phyloP scores from a whole-genome alignment of 139 green algal species.

The Ulvella scutata region DNA sequence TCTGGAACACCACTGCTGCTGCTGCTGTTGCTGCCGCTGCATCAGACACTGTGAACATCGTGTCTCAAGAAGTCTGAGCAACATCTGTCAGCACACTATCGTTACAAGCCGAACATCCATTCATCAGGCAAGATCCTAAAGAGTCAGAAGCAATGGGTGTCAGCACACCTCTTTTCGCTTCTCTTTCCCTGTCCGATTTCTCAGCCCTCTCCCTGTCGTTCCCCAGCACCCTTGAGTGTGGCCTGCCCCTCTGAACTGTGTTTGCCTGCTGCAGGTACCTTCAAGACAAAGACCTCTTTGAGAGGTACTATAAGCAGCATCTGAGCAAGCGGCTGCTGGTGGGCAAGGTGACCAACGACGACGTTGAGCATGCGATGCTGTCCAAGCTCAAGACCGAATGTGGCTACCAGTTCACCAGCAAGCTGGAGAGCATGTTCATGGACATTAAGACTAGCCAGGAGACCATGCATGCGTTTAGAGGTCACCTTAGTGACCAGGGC shows the following conservation, averaged over 20 bases:
- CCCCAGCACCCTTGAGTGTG: no score
- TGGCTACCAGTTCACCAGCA: conserved; percentile 95
- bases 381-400: conserved; percentile 97
- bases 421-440: conserved; percentile 98
- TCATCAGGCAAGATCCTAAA: no score
- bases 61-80: no score
- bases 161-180: no score
- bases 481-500: conserved; percentile 16
- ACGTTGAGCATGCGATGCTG: conserved; percentile 82
- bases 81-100: no score
- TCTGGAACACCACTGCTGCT: no score
- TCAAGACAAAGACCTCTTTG: conserved; percentile 98
- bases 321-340: conserved; percentile 85
- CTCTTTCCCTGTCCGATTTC: no score
- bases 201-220: no score
- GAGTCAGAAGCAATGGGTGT: no score
- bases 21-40: no score
- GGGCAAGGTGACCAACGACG: conserved; percentile 41
- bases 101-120: no score
- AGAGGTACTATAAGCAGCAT: conserved; percentile 98
- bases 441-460: conserved; percentile 90
- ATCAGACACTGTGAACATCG: no score
- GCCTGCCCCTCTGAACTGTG: neutral
- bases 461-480: conserved; percentile 69
- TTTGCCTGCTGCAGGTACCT: conserved; percentile 32